phyloP scores from a whole-genome alignment of 331 rosid genomes.

The Prunus yedoensis region DNA sequence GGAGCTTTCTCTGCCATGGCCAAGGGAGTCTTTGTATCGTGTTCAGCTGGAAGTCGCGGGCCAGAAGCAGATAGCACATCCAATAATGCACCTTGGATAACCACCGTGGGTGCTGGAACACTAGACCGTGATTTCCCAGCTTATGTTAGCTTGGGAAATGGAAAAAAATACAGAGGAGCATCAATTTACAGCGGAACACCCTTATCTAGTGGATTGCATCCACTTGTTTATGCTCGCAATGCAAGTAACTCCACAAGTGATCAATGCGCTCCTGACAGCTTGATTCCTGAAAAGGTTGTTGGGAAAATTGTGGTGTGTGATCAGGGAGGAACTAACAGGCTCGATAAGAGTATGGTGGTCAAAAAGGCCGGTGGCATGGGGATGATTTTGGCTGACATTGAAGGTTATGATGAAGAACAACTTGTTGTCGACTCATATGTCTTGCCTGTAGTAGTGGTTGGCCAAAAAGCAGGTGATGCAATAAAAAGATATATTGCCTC shows the following conservation, averaged over 20 bases:
- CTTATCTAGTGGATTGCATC: slow-evolving; percentile 35
- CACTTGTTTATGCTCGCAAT: slow-evolving; percentile 51
- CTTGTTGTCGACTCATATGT: slow-evolving; percentile 47
- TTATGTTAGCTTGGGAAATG: slow-evolving; percentile 52
- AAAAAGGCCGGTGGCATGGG: slow-evolving; percentile 66
- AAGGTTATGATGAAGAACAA: slow-evolving; percentile 50
- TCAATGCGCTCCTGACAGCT: slow-evolving; percentile 33
- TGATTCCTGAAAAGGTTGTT: slow-evolving; percentile 45
- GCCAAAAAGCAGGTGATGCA: slow-evolving; percentile 43
- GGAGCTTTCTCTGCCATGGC: slow-evolving; percentile 65
- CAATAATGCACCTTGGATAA: slow-evolving; percentile 69
- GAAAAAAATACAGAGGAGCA: slow-evolving; percentile 46
- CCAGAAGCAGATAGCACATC: slow-evolving; percentile 32
- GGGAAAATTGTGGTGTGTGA: slow-evolving; percentile 76
- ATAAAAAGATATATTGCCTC: slow-evolving; percentile 46
- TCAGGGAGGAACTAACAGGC: slow-evolving; percentile 38
- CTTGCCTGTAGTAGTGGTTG: slow-evolving; percentile 54
- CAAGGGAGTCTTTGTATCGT: slow-evolving; percentile 60
- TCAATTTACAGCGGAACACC: slow-evolving; percentile 55
- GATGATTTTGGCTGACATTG: slow-evolving; percentile 59
- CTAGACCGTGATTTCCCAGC: slow-evolving; percentile 67
- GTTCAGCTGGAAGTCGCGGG: slow-evolving; percentile 72
- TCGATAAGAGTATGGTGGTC: slow-evolving; percentile 45
- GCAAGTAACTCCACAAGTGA: slow-evolving; percentile 1
- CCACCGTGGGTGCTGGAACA: slow-evolving; percentile 28